Evolutionary conservation across 2,329 filamentous ascomycete species (phyloP), one percentile per base, ranked within the genome.

Genomic region (Aspergillus sojae): DNA sequence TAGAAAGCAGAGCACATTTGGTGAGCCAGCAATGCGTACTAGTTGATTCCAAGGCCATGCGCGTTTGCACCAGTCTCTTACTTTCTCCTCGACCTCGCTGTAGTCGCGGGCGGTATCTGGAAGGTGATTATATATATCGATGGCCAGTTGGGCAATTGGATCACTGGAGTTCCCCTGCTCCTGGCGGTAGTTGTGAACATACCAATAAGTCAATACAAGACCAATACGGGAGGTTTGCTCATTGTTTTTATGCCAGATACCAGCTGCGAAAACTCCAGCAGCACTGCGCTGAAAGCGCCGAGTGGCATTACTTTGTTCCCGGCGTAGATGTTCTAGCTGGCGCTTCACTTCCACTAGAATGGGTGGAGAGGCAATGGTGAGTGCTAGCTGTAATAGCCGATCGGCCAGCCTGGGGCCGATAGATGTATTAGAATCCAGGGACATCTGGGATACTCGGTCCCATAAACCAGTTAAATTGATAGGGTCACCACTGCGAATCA

Each of bases 171-270:
- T 52, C 28, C 21, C 41, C 41, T 32, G 23, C 46, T 54, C 45
- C 34, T 58, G 55, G 41, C 60, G 55, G 32, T 53, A 34, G 9
- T 62, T 19, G 46, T 62, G 55, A 26, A 62, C 46, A 32, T 50
- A 62, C 60, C 60, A 62, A 36, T 34, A 58, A n/a, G 55, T 58
- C 21, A 62, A 50, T 2, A 43, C 54, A 26, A 58, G 46, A 12
- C 60, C 60, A 28, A 62, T 50, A n/a, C 60, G 60, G 5, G 60
- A 62, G 21, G 55, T n/a, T n/a, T 62, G 60, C 55, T 58, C 60
- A 41, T 62, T 62, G 26, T 26, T 58, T 32, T 48, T 46, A 41
- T 58, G 57, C 57, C 57, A 58, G 5, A 58, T 39, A 11, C 48
- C 59, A 34, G 59, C 59, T 50, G 55, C 52, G 34, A 61, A 61